phyloP scores from a whole-genome alignment of 306 rosid species.

The Echinosophora koreensis region DNA sequence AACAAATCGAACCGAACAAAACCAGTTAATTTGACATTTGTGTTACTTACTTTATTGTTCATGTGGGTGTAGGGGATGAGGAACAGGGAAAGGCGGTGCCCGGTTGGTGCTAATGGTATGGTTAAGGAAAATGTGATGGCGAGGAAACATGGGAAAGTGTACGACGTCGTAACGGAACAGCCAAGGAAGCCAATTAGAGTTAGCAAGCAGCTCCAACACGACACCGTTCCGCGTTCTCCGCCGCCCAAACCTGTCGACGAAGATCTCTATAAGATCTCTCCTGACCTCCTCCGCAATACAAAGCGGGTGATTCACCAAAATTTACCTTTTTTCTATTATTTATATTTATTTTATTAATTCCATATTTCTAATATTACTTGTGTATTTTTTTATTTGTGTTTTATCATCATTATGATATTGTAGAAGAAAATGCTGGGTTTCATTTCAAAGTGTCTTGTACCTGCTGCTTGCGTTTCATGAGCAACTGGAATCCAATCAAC shows the following conservation, averaged over 20 bases:
- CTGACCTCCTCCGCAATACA: constrained; percentile 64
- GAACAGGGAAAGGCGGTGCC: constrained; percentile 54
- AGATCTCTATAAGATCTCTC: constrained; percentile 86
- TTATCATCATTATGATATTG: constrained; percentile 19
- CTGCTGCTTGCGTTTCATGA: constrained; percentile 69
- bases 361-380: background rate
- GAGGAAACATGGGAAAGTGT: constrained; percentile 52
- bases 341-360: background rate
- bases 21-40: background rate
- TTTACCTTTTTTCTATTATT: background rate
- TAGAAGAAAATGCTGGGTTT: constrained; percentile 72
- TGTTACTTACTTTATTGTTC: background rate
- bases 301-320: constrained; percentile 49
- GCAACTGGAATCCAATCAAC: background rate
- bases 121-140: constrained; percentile 37
- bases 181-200: constrained; percentile 42
- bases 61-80: constrained; percentile 31
- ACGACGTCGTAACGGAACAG: constrained; percentile 62
- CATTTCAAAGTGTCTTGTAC: constrained; percentile 70
- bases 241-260: constrained; percentile 69
- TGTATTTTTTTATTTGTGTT: background rate
- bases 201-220: constrained; percentile 15
- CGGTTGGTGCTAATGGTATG: constrained; percentile 12
- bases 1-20: background rate
- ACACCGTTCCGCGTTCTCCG: constrained; percentile 43